phyloP scores from a whole-genome alignment of 2,329 filamentous ascomycete species.

The Aspergillus sp. region DNA sequence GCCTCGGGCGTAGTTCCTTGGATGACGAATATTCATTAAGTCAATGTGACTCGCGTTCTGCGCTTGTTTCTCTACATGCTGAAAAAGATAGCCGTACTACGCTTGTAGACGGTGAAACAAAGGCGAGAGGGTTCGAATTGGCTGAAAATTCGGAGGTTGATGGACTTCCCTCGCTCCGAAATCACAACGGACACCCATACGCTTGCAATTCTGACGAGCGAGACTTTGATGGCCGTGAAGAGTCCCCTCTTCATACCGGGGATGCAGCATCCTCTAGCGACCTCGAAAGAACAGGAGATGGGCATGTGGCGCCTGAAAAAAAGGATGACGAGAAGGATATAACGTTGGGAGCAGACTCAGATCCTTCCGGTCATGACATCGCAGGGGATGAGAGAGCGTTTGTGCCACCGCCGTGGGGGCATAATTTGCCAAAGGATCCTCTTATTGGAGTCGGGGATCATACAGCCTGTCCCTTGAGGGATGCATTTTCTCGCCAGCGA shows the following conservation, averaged over 20 bases:
- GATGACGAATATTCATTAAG: not conserved
- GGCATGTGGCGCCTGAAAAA: not conserved
- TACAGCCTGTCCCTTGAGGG: slow-evolving; percentile 9
- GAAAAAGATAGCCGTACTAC: not conserved
- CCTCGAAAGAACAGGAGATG: slow-evolving; percentile 5
- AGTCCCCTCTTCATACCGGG: not conserved
- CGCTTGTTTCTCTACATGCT: not conserved
- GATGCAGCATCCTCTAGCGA: not conserved
- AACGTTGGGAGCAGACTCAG: no score
- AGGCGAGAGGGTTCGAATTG: not conserved
- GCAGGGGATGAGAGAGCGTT: no score
- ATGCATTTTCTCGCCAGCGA: slow-evolving; percentile 4
- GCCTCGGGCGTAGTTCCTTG: no score
- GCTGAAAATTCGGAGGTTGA: not conserved
- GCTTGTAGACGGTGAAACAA: not conserved
- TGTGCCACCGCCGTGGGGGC: no score
- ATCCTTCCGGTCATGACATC: no score
- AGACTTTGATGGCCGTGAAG: not conserved
- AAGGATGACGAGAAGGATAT: not conserved
- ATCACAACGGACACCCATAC: not conserved
- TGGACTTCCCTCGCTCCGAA: not conserved
- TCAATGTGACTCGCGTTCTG: not conserved
- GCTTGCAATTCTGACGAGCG: not conserved
- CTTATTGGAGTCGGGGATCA: slow-evolving; percentile 17
- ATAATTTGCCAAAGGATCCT: no score